These are phyloP conservation scores for Nannochloropsis gaditana DNA, from an alignment of 108 stramenopile species.

Conservation along the genomic window DNA sequence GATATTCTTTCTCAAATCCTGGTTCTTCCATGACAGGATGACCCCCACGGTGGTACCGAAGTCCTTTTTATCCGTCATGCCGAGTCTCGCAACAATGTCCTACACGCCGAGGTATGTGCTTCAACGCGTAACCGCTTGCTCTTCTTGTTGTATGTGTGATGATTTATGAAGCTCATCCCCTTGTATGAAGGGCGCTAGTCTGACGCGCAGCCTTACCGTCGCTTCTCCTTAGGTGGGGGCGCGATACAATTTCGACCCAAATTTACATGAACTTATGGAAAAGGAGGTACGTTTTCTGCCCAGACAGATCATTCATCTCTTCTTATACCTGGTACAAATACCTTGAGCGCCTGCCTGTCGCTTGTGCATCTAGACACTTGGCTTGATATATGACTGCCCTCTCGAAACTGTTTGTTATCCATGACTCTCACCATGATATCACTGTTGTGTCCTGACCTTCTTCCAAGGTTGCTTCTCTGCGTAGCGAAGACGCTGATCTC, in stretches of 20 bases:
- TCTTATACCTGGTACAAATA: neutral
- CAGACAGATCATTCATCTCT: neutral
- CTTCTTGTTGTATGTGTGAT: too few species aligned
- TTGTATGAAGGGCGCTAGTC: too few species aligned
- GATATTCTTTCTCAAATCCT: too few species aligned
- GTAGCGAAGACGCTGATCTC: slow-evolving; percentile 19
- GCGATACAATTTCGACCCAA: neutral
- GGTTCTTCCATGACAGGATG: neutral
- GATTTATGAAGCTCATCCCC: too few species aligned
- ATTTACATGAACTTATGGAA: neutral
- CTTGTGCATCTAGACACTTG: too few species aligned
- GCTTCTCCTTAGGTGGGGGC: neutral
- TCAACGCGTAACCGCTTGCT: neutral
- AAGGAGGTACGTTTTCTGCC: neutral
- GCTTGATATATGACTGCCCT: too few species aligned
- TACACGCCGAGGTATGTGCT: neutral
- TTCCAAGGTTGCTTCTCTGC: neutral
- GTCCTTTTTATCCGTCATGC: neutral
- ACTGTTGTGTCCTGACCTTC: neutral
- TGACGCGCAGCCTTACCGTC: too few species aligned
- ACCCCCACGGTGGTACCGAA: neutral
- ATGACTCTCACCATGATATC: neutral
- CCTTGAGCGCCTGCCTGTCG: too few species aligned
- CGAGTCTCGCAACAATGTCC: neutral
- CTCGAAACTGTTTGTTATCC: neutral